Evolutionary conservation across 768 basidiomycete genomes (phyloP), one percentile per base, ranked within the genome.

Genomic region (Suillus paluster): DNA sequence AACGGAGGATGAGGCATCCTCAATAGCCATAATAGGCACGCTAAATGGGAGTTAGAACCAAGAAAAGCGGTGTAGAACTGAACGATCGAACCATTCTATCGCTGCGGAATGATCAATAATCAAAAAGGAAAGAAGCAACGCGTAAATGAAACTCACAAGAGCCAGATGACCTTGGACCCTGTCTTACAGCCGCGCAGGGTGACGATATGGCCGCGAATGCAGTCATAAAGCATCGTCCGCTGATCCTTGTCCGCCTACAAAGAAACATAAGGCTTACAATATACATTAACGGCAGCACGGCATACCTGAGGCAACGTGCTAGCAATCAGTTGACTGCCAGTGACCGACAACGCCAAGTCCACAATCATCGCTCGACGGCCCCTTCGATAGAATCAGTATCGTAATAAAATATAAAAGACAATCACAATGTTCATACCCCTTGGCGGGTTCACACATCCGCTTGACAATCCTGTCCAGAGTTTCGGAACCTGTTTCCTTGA

Each of bases 111-210:
- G n/a, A 57, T 46, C 7, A 44, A 64, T 57, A 65, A 66, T 56
- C 49, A 44, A 7, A 38, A 23, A 33, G 27, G 19, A 21, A 19
- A 30, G 59, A 34, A 19, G 42, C n/a, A 38, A 15, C 48, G 49
- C 23, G 61, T 49, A 25, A 64, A 48, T 48, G 27, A 38, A 42
- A 56, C 83, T 53, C 71, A 84, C 83, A 95, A 95, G 55, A 95
- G 81, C 93, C 93, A 95, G 70, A 94, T 94, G 69, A 94, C 91
- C 71, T 93, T 94, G 1, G 92, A 94, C 30, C 93, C 93, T 2
- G 93, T 93, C 81, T 94, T 94, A 72, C 92, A 94, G 23, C 93
- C 93, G 41, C 93, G 85, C n/a, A 95, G 80, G 33, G 92, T 94
- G 52, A 94, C 92, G 65, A 94, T 93, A 69, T 94, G 92, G 4